A percentile compares a stretch with the other conserved stretches of the same genome.
Evolutionary conservation across 2,329 filamentous ascomycete species (phyloP).

Genomic region (Diaporthe nobilis): DNA sequence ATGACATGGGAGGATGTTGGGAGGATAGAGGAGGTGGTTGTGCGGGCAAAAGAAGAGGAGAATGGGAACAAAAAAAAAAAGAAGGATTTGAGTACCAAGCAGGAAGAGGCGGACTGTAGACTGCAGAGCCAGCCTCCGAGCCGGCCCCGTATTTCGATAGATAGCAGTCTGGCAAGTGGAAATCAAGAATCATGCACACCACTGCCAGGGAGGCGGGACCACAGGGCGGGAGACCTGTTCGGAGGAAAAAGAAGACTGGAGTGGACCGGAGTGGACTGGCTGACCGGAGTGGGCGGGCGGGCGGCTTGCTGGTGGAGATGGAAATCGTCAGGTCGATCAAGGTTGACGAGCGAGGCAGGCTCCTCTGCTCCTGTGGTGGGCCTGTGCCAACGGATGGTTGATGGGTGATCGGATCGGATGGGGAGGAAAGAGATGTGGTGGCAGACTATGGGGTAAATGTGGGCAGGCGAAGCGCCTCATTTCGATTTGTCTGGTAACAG

Average conservation of each 20-base stretch:
- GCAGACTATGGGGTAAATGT: constrained; percentile 33
- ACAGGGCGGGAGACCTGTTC: background rate
- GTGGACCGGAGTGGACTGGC: constrained; percentile 11
- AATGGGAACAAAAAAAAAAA: background rate
- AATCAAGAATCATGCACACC: constrained; percentile 31
- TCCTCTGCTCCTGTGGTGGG: constrained; percentile 6
- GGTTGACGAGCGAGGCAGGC: background rate
- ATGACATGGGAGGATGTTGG: background rate
- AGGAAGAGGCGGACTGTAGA: constrained; percentile 21
- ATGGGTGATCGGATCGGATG: constrained; percentile 29
- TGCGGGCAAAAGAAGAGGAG: background rate
- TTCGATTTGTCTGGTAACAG: background rate
- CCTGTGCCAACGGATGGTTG: constrained; percentile 23
- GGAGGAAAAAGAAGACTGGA: background rate
- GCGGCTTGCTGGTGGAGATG: constrained; percentile 14
- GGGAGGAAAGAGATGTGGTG: constrained; percentile 19
- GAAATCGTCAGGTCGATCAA: background rate
- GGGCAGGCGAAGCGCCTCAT: constrained; percentile 14
- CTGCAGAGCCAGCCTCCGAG: constrained; percentile 2
- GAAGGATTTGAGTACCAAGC: background rate
- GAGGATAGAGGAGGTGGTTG: background rate
- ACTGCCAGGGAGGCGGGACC: constrained; percentile 4
- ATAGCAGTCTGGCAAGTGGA: constrained; percentile 27
- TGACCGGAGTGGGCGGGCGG: constrained; percentile 14
- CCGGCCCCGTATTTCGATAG: constrained; percentile 29